Percentiles rank a stretch among this genome's conserved stretches.
Conservation (phyloP, 306 rosid species). For the Inga leiocalycina region DNA sequence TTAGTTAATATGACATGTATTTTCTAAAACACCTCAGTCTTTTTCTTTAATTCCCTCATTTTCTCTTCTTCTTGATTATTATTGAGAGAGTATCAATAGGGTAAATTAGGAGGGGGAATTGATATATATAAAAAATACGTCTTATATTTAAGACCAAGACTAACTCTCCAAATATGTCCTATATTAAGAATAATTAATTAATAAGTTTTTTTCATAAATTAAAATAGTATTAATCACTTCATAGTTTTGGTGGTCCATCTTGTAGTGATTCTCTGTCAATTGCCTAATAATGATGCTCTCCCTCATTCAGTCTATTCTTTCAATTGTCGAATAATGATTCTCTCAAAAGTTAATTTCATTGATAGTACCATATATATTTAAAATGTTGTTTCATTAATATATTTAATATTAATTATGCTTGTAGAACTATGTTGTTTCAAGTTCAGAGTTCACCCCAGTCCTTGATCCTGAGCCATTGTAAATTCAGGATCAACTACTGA, state of each 20-base stretch:
- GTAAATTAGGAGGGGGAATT: too few relatives aligned
- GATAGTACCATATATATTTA: neutral
- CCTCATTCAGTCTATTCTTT: neutral
- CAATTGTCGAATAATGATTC: neutral
- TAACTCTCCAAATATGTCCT: too few relatives aligned
- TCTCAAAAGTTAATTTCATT: neutral
- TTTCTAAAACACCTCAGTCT: too few relatives aligned
- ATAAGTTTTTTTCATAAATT: neutral
- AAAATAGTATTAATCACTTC: too few relatives aligned
- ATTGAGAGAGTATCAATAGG: too few relatives aligned
- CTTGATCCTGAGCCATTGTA: neutral
- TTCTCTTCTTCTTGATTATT: too few relatives aligned
- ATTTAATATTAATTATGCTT: too few relatives aligned
- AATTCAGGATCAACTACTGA: neutral
- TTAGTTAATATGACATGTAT: too few relatives aligned
- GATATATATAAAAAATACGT: too few relatives aligned
- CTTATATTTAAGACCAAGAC: too few relatives aligned
- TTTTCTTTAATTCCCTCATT: too few relatives aligned
- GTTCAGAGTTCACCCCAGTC: neutral
- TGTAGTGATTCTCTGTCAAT: neutral
- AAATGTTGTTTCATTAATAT: neutral
- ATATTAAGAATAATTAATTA: too few relatives aligned
- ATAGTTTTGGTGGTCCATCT: neutral
- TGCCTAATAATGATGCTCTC: neutral
- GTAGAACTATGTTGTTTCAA: neutral